phyloP scores from a whole-genome alignment of 1,284 basidiomycete genomes.

The Tetrapyrgos nigripes region DNA sequence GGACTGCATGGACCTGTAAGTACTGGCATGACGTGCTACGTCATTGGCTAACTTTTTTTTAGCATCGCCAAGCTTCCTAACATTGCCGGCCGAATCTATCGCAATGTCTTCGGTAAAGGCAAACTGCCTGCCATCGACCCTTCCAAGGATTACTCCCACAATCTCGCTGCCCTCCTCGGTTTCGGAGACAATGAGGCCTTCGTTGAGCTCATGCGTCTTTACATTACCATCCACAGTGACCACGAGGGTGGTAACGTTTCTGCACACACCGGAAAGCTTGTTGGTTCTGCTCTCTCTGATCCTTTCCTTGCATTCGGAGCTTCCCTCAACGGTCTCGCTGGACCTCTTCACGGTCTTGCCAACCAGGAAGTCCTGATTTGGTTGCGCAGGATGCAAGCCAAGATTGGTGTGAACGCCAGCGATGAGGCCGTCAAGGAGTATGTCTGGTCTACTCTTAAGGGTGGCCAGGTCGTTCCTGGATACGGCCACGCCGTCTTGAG shows the following conservation, averaged over 20 bases:
- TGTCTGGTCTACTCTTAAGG: constrained; percentile 92
- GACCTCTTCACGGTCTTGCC: constrained; percentile 95
- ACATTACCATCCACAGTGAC: constrained; percentile 98
- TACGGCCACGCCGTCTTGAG: constrained; percentile 97
- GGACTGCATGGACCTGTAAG: constrained; percentile 94
- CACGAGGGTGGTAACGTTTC: constrained; percentile 99
- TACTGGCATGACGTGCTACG: constrained; percentile 10
- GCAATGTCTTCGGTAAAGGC: constrained; percentile 91
- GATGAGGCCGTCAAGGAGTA: constrained; percentile 92
- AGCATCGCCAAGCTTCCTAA: constrained; percentile 97
- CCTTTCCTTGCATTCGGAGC: constrained; percentile 97
- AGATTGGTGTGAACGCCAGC: constrained; percentile 82
- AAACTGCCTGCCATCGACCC: constrained; percentile 91
- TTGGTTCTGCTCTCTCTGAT: constrained; percentile 97
- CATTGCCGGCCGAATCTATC: constrained; percentile 97
- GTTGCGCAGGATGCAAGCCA: constrained; percentile 88
- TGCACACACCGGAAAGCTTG: constrained; percentile 95
- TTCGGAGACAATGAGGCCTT: constrained; percentile 91
- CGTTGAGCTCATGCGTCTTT: constrained; percentile 94
- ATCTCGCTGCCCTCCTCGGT: constrained; percentile 91
- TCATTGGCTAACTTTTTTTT: constrained; percentile 6
- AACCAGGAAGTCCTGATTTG: constrained; percentile 96
- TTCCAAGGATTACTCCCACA: constrained; percentile 92
- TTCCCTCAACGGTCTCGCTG: constrained; percentile 95
- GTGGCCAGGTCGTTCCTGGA: constrained; percentile 92